These are phyloP conservation scores for Pythium inflatum DNA, from an alignment of 352 stramenopile genomes.

Conservation along the genomic window DNA sequence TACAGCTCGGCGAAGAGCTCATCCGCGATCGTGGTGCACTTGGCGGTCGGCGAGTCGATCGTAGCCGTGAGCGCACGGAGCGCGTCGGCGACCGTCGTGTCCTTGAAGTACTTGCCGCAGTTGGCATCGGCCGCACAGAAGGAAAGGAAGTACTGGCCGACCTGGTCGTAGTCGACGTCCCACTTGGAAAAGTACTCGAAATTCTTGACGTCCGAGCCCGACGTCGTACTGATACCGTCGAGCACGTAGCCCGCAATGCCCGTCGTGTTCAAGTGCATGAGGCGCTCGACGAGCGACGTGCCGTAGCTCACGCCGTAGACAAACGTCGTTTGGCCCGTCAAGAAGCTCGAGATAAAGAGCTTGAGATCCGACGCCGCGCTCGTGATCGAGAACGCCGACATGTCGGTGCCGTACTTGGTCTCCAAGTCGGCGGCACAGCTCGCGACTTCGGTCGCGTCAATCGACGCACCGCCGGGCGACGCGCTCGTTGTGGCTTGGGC, in stretches of 20 bases:
- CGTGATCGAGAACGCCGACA: conserved; percentile 49
- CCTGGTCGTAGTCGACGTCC: conserved; percentile 31
- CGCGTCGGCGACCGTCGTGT: conserved; percentile 9
- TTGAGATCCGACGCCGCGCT: conserved; percentile 50
- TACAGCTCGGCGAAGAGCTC: conserved; percentile 14
- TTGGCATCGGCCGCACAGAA: conserved; percentile 23
- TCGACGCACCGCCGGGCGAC: conserved; percentile 22
- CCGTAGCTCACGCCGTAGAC: conserved; percentile 67
- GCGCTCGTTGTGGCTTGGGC: conserved; percentile 37
- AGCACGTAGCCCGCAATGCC: conserved; percentile 55
- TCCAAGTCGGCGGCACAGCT: conserved; percentile 43
- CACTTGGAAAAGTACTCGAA: conserved; percentile 38
- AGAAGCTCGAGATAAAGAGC: conserved; percentile 24
- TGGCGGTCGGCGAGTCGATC: conserved; percentile 23
- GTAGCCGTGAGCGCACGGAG: conserved; percentile 20
- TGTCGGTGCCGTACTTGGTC: conserved; percentile 44
- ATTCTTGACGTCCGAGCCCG: conserved; percentile 33
- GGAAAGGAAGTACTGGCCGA: conserved; percentile 31
- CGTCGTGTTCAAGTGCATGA: conserved; percentile 50
- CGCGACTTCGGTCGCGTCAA: conserved; percentile 35
- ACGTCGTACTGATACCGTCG: conserved; percentile 44
- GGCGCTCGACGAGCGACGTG: conserved; percentile 52
- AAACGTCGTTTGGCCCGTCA: conserved; percentile 35
- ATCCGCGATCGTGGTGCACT: conserved; percentile 19
- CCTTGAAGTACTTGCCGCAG: conserved; percentile 34